Conservation (phyloP, 2,329 filamentous ascomycete genomes). For the Ceratocystis eucalypticola region DNA sequence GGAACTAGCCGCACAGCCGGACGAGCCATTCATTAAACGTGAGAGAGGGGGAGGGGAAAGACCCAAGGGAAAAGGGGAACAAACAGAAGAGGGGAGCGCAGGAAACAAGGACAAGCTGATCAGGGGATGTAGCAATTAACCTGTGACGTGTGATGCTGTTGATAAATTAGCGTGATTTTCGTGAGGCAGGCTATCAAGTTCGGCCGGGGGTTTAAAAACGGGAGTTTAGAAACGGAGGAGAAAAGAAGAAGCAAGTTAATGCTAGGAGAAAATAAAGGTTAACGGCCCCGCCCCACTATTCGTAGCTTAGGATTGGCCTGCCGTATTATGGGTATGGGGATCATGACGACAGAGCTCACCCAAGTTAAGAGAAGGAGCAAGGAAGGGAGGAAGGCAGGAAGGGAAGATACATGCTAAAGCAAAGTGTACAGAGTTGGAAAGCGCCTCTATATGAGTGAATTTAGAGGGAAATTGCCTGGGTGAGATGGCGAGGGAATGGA, state of each 20-base stretch:
- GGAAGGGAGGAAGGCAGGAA: neutral
- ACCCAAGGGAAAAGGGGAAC: neutral
- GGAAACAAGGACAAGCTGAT: neutral
- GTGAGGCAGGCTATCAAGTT: neutral
- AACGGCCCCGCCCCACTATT: neutral
- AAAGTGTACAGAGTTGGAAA: no score
- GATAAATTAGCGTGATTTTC: neutral
- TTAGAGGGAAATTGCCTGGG: neutral
- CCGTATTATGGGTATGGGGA: neutral
- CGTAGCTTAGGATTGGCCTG: neutral
- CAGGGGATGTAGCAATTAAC: neutral
- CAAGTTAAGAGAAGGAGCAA: no score
- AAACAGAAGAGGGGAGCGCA: neutral
- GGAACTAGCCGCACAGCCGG: slow-evolving; percentile 3
- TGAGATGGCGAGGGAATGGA: neutral
- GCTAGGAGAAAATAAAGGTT: neutral
- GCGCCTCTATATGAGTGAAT: neutral
- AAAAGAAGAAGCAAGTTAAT: neutral
- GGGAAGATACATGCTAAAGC: neutral
- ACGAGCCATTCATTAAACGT: slow-evolving; percentile 8
- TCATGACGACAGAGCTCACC: neutral
- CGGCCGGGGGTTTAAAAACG: neutral
- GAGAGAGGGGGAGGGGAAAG: neutral
- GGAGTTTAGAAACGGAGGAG: slow-evolving; percentile 3
- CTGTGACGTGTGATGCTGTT: slow-evolving; percentile 1